Percentiles rank a stretch among this genome's conserved stretches.
Evolutionary conservation across 441 rosid genomes (phyloP).

Genomic region (Raphanus hybrid): DNA sequence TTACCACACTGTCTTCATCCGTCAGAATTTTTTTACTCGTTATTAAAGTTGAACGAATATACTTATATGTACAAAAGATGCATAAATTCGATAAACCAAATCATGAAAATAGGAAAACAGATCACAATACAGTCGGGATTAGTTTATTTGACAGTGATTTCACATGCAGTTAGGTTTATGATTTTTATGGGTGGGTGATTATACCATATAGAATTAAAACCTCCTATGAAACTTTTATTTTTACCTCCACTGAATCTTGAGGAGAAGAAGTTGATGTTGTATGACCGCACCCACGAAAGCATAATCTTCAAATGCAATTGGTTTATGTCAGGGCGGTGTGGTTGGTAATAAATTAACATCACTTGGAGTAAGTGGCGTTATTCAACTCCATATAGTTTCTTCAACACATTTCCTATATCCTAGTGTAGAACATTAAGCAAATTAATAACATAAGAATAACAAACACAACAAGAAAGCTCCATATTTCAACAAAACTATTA

Average conservation of each 20-base stretch:
- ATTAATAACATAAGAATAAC: not conserved
- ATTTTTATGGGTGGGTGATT: not conserved
- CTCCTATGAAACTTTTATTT: too few relatives aligned
- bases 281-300: not conserved
- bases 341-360: constrained; percentile 10
- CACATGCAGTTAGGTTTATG: not conserved
- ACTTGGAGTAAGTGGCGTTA: constrained; percentile 27
- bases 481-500: not conserved
- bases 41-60: too few relatives aligned
- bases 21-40: too few relatives aligned
- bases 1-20: too few relatives aligned
- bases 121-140: not conserved
- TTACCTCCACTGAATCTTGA: not conserved
- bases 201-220: not conserved
- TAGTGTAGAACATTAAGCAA: not conserved
- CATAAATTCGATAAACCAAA: not conserved
- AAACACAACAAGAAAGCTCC: not conserved
- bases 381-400: constrained; percentile 9
- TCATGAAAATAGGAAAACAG: not conserved
- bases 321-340: not conserved
- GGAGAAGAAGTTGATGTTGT: not conserved
- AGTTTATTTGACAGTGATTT: too few relatives aligned
- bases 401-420: constrained; percentile 15
- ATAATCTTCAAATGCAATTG: not conserved
- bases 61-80: too few relatives aligned